Conservation (phyloP, 2,329 filamentous ascomycete genomes). For the Penicillium sp. region DNA sequence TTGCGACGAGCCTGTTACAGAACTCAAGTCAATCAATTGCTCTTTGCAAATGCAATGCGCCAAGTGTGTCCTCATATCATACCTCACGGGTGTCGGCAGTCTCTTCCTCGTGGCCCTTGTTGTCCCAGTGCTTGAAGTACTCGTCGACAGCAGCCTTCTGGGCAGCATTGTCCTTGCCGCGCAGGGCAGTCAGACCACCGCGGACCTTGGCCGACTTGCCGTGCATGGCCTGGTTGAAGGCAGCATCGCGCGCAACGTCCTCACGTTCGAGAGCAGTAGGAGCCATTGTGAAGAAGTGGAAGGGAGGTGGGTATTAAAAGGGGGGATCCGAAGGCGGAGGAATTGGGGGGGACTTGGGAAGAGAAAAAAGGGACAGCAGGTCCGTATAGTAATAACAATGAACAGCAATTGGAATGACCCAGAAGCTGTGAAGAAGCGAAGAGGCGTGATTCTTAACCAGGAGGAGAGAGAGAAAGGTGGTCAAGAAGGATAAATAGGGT, state of each 20-base stretch:
- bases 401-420: background rate
- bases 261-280: conserved; percentile 71
- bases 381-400: conserved; percentile 6
- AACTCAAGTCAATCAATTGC: conserved; percentile 13
- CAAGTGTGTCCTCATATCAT: conserved; percentile 29
- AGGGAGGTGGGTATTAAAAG: conserved; percentile 25
- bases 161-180: conserved; percentile 76
- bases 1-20: conserved; percentile 67
- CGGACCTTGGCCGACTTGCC: conserved; percentile 68
- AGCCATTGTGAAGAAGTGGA: conserved; percentile 49
- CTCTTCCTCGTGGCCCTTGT: conserved; percentile 76
- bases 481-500: conserved; percentile 23
- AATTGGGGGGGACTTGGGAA: background rate
- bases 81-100: conserved; percentile 81
- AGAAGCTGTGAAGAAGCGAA: conserved; percentile 11
- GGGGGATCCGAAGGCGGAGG: conserved; percentile 5
- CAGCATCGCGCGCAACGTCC: conserved; percentile 81
- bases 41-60: background rate
- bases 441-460: conserved; percentile 3
- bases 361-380: conserved; percentile 13
- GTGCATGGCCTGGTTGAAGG: conserved; percentile 88
- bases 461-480: conserved; percentile 9
- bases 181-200: conserved; percentile 79
- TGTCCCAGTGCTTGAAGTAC: conserved; percentile 97
- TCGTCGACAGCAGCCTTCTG: conserved; percentile 83